A percentile compares a stretch with the other conserved stretches of the same genome.
phyloP scores from a whole-genome alignment of 805 yeast genomes.

The Starmerella khaoyaiensis region DNA sequence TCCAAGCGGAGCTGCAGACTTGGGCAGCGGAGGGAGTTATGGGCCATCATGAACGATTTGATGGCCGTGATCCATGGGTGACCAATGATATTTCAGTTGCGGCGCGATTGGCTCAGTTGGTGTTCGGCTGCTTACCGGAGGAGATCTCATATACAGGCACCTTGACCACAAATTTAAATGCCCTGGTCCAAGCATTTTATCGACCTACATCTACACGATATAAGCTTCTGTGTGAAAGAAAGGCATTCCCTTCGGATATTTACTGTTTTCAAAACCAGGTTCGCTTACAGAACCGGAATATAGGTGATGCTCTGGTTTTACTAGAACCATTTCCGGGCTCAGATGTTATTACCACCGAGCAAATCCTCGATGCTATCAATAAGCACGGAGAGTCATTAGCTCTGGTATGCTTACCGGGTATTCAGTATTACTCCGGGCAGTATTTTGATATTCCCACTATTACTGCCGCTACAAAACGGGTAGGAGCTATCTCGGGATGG shows the following conservation, averaged over 20 bases:
- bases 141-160: constrained; percentile 88
- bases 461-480: constrained; percentile 47
- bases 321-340: constrained; percentile 48
- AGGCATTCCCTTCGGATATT: constrained; percentile 86
- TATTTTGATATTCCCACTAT: constrained; percentile 61
- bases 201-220: constrained; percentile 44
- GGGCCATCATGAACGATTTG: constrained; percentile 48
- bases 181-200: constrained; percentile 61
- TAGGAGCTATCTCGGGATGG: constrained; percentile 58
- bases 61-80: constrained; percentile 56
- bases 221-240: constrained; percentile 71
- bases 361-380: constrained; percentile 46
- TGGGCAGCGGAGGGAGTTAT: constrained; percentile 78
- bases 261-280: constrained; percentile 72
- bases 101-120: constrained; percentile 54
- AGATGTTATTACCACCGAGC: constrained; percentile 45
- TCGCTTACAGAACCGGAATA: constrained; percentile 37
- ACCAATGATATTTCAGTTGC: constrained; percentile 68
- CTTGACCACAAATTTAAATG: constrained; percentile 67
- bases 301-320: constrained; percentile 48
- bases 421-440: constrained; percentile 90
- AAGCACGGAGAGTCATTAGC: constrained; percentile 49
- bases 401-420: constrained; percentile 68
- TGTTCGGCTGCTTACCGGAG: constrained; percentile 51
- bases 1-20: constrained; percentile 58